Evolutionary conservation across 202 grass and related monocot genomes (phyloP).

Genomic region (Schoenoplectus triqueter): DNA sequence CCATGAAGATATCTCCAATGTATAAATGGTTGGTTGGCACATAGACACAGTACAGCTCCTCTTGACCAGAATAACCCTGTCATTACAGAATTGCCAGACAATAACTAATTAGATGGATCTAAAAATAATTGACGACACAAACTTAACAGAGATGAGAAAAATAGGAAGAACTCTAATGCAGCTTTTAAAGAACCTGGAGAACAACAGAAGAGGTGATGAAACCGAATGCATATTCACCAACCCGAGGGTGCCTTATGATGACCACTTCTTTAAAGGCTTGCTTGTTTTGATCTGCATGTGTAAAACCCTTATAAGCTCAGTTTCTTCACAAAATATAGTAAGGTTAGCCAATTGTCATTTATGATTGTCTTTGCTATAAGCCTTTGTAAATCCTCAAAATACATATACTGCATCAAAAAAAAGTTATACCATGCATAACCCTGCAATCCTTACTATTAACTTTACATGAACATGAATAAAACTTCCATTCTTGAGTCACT

Average conservation of each 20-base stretch:
- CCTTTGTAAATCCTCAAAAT: not conserved
- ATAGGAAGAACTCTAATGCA: not conserved
- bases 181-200: constrained; percentile 58
- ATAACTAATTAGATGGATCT: not conserved
- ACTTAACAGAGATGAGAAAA: constrained; percentile 20
- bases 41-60: constrained; percentile 86
- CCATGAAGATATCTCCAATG: constrained; percentile 93
- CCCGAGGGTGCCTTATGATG: constrained; percentile 88
- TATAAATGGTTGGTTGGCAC: constrained; percentile 92
- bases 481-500: not conserved
- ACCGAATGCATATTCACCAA: constrained; percentile 92
- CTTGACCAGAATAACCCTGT: constrained; percentile 82
- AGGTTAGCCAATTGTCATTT: not conserved
- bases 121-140: constrained; percentile 11
- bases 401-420: not conserved
- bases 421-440: not conserved
- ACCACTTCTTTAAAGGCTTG: constrained; percentile 96
- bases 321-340: constrained; percentile 9
- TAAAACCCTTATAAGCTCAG: constrained; percentile 30
- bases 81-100: constrained; percentile 27
- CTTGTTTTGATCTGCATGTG: constrained; percentile 84
- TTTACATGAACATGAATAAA: not conserved
- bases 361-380: not conserved
- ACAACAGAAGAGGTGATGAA: constrained; percentile 91
- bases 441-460: not conserved